phyloP scores from a whole-genome alignment of 441 rosid genomes.

The Flueggea neowawraea region DNA sequence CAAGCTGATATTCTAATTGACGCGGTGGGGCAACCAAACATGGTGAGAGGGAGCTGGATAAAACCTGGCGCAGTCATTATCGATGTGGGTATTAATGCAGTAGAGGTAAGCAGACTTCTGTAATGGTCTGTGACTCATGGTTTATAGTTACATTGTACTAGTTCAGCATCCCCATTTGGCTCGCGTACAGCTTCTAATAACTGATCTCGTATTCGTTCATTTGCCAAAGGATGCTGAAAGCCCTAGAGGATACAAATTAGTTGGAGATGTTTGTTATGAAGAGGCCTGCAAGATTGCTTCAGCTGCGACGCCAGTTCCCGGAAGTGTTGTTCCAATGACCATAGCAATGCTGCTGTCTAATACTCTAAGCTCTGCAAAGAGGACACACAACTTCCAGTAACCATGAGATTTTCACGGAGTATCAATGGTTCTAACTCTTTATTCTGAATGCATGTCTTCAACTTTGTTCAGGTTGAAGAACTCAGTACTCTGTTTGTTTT shows the following conservation, averaged over 20 bases:
- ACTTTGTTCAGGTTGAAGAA: too few species aligned
- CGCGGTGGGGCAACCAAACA: constrained; percentile 85
- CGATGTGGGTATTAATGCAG: constrained; percentile 88
- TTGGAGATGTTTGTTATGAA: constrained; percentile 81
- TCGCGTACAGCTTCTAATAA: neutral
- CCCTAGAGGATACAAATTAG: constrained; percentile 62
- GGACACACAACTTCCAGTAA: constrained; percentile 48
- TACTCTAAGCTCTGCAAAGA: constrained; percentile 68
- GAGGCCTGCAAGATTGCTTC: constrained; percentile 78
- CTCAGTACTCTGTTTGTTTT: too few species aligned
- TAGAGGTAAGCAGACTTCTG: constrained; percentile 42
- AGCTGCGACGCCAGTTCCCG: constrained; percentile 84
- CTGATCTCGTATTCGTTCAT: neutral
- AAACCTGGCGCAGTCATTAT: constrained; percentile 88
- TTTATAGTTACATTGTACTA: too few species aligned
- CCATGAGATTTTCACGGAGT: neutral
- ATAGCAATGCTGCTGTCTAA: constrained; percentile 89
- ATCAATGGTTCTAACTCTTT: too few species aligned
- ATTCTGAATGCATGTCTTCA: too few species aligned
- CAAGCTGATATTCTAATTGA: constrained; percentile 80
- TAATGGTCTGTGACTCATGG: too few species aligned
- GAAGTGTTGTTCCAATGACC: constrained; percentile 97
- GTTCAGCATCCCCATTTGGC: neutral
- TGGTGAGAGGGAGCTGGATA: constrained; percentile 84
- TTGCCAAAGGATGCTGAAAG: constrained; percentile 49